These are phyloP conservation scores for Solioccasus polychromus DNA, from an alignment of 768 basidiomycete species.

Conservation along the genomic window DNA sequence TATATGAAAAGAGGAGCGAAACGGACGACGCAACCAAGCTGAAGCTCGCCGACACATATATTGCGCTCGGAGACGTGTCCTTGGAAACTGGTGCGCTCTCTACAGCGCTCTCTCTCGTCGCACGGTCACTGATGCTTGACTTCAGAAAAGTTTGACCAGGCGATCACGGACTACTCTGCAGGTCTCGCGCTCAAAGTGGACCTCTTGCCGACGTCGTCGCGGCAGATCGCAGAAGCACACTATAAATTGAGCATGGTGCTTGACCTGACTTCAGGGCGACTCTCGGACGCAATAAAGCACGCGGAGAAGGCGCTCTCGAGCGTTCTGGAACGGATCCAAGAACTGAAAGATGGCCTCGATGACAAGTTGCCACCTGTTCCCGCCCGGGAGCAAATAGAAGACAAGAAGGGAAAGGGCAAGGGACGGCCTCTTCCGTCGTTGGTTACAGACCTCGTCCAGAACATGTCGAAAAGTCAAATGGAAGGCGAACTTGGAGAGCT, in stretches of 20 bases:
- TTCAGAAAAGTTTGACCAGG: slow-evolving; percentile 94
- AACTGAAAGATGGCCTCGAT: slow-evolving; percentile 48
- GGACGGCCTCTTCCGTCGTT: slow-evolving; percentile 37
- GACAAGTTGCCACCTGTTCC: slow-evolving; percentile 36
- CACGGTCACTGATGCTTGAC: background rate
- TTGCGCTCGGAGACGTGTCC: slow-evolving; percentile 92
- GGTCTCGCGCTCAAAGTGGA: slow-evolving; percentile 70
- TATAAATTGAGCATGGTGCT: slow-evolving; percentile 93
- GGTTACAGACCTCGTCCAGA: slow-evolving; percentile 51
- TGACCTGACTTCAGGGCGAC: slow-evolving; percentile 82
- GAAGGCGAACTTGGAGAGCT: slow-evolving; percentile 81
- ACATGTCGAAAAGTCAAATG: slow-evolving; percentile 72
- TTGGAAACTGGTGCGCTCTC: slow-evolving; percentile 82
- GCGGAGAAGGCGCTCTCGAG: slow-evolving; percentile 79
- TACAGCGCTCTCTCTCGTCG: background rate
- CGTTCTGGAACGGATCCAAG: slow-evolving; percentile 65
- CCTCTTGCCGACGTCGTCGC: slow-evolving; percentile 81
- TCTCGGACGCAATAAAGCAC: slow-evolving; percentile 78
- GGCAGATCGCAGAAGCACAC: slow-evolving; percentile 91
- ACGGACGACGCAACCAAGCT: slow-evolving; percentile 63
- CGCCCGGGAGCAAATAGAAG: slow-evolving; percentile 31
- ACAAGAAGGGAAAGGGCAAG: slow-evolving; percentile 71
- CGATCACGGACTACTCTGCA: slow-evolving; percentile 80
- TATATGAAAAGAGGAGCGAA: slow-evolving; percentile 68
- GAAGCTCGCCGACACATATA: slow-evolving; percentile 88